phyloP scores from a whole-genome alignment of 352 stramenopile species.

The Thalassiosira hispida region DNA sequence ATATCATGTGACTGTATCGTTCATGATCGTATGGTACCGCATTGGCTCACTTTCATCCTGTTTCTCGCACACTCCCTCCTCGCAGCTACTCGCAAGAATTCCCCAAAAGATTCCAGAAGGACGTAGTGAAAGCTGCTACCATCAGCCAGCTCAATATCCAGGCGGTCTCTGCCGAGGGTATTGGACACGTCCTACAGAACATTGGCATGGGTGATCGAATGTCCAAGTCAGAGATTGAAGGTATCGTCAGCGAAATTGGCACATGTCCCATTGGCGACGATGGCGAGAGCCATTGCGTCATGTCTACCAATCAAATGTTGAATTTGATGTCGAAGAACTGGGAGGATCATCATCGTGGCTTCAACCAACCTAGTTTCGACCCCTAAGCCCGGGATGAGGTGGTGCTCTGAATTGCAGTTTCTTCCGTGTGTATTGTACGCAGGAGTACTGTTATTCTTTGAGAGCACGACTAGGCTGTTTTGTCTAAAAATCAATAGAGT shows the following conservation, averaged over 20 bases:
- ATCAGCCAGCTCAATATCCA: neutral
- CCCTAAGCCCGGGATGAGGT: no score
- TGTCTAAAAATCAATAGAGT: no score
- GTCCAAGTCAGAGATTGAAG: slow-evolving; percentile 51
- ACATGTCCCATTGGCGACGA: slow-evolving; percentile 21
- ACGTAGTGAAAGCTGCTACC: slow-evolving; percentile 59
- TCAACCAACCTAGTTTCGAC: no score
- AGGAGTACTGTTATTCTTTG: no score
- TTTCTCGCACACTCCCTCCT: neutral
- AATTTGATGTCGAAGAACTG: slow-evolving; percentile 41
- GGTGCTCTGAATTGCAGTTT: no score
- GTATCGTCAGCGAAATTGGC: slow-evolving; percentile 60
- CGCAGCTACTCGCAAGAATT: slow-evolving; percentile 63
- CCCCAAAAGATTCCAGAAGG: slow-evolving; percentile 64
- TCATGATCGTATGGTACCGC: neutral
- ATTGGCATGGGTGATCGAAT: slow-evolving; percentile 55
- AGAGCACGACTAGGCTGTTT: no score
- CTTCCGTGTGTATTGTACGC: no score
- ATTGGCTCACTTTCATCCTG: neutral
- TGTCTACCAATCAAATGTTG: slow-evolving; percentile 41
- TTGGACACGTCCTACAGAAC: slow-evolving; percentile 63
- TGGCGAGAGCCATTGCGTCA: slow-evolving; percentile 16
- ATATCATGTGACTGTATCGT: neutral
- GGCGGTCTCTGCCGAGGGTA: slow-evolving; percentile 43
- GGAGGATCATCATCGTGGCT: slow-evolving; percentile 1